phyloP scores from a whole-genome alignment of 345 rosid species.

The Syzygium aqueum region DNA sequence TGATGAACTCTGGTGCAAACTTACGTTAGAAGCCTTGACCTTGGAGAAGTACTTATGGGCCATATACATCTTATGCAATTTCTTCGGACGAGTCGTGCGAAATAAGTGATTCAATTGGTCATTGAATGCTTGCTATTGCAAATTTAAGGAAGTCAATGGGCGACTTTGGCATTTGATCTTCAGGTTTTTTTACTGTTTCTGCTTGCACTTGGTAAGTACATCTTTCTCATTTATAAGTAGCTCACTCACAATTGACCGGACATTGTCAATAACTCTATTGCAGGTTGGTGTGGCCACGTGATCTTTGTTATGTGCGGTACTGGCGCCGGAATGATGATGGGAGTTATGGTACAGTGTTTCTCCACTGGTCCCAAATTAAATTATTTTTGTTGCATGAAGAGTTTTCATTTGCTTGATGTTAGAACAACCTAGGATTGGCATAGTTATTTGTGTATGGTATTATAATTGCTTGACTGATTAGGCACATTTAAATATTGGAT shows the following conservation, averaged over 20 bases:
- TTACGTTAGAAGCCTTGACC: background rate
- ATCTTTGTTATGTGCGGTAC: conserved; percentile 98
- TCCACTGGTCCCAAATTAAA: background rate
- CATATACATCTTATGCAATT: background rate
- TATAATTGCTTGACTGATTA: background rate
- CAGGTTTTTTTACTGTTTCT: background rate
- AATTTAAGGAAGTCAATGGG: background rate
- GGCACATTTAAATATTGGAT: background rate
- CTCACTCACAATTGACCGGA: background rate
- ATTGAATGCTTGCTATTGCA: background rate
- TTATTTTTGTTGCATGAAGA: background rate
- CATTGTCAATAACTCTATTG: background rate
- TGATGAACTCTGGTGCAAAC: background rate
- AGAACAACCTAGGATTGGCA: background rate
- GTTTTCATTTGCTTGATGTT: background rate
- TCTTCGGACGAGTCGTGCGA: background rate
- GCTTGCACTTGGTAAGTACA: background rate
- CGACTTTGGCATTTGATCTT: background rate
- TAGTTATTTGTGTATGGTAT: background rate
- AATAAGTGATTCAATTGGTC: background rate
- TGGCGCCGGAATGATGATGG: conserved; percentile 99
- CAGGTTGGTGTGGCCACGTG: conserved; percentile 99
- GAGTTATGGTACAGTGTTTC: conserved; percentile 66
- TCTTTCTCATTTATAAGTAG: background rate
- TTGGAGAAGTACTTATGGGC: background rate